Evolutionary conservation across 2,329 filamentous ascomycete genomes (phyloP).

Genomic region (Emmonsiellopsis sp.): DNA sequence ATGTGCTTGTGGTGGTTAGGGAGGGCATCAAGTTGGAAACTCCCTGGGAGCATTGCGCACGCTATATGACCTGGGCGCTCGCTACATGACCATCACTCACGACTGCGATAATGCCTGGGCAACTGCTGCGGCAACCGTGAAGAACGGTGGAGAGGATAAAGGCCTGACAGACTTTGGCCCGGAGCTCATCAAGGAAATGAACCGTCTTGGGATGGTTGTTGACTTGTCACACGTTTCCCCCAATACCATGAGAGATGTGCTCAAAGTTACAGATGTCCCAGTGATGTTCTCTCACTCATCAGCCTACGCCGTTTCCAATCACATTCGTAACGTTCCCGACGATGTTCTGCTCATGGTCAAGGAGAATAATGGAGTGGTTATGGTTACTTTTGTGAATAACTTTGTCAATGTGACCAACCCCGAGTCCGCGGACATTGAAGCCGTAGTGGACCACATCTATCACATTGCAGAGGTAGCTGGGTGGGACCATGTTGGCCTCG

Average conservation of each 20-base stretch:
- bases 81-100: constrained; percentile 19
- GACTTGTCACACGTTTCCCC: constrained; percentile 21
- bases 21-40: constrained; percentile 19
- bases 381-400: constrained; percentile 32
- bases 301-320: constrained; percentile 17
- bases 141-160: constrained; percentile 9
- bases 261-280: constrained; percentile 15
- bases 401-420: constrained; percentile 21
- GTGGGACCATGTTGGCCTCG: constrained; percentile 28
- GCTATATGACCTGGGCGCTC: constrained; percentile 14
- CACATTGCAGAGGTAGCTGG: constrained; percentile 24
- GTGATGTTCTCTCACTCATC: constrained; percentile 20
- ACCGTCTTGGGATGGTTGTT: constrained; percentile 21
- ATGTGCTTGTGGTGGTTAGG: constrained; percentile 9
- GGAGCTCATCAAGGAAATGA: constrained; percentile 19
- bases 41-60: constrained; percentile 14
- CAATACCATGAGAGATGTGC: constrained; percentile 18
- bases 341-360: constrained; percentile 29
- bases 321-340: constrained; percentile 35
- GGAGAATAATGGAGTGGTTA: constrained; percentile 33
- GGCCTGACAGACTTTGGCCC: constrained; percentile 18
- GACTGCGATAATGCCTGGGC: constrained; percentile 23
- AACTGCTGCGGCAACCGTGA: constrained; percentile 16
- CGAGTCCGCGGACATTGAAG: constrained; percentile 24
- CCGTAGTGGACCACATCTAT: constrained; percentile 31